A percentile compares a stretch with the other conserved stretches of the same genome.
Conservation (phyloP, 2,329 filamentous ascomycete genomes). For the Colletotrichum sp. region DNA sequence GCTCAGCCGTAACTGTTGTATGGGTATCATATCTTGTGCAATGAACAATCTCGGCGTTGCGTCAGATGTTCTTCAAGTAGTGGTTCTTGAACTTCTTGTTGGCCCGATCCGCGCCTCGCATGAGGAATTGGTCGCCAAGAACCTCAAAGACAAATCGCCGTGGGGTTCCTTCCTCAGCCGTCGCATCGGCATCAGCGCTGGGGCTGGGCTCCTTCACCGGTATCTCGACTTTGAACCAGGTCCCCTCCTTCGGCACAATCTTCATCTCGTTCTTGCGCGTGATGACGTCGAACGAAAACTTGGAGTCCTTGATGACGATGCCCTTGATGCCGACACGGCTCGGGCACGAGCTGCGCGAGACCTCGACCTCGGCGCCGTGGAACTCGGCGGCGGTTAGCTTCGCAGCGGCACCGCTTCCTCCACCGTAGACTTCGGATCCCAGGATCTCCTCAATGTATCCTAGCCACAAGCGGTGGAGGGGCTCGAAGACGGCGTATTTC, state of each 20-base stretch:
- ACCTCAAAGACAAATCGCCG: conserved; percentile 79
- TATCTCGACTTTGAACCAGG: conserved; percentile 80
- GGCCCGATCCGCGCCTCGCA: conserved; percentile 81
- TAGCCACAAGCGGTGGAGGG: conserved; percentile 80
- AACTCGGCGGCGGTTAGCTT: conserved; percentile 88
- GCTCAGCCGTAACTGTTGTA: not conserved
- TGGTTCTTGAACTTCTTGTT: conserved; percentile 92
- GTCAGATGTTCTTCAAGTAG: conserved; percentile 76
- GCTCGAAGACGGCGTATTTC: conserved; percentile 78
- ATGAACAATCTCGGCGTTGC: accelerated
- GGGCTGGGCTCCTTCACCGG: conserved; percentile 39
- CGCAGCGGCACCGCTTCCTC: conserved; percentile 67
- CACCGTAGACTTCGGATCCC: conserved; percentile 61
- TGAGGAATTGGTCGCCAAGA: conserved; percentile 85
- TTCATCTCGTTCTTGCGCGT: conserved; percentile 75
- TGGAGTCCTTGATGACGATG: conserved; percentile 88
- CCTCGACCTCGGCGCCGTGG: conserved; percentile 83
- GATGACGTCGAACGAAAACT: conserved; percentile 84
- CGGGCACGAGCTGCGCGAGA: conserved; percentile 81
- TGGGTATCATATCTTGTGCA: not conserved
- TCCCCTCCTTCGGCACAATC: conserved; percentile 87
- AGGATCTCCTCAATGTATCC: conserved; percentile 86
- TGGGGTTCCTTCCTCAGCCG: not conserved
- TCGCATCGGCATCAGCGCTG: conserved; percentile 4
- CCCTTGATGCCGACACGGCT: conserved; percentile 83